phyloP scores from a whole-genome alignment of 2,329 filamentous ascomycete species.

The Exserohilum rostratum region DNA sequence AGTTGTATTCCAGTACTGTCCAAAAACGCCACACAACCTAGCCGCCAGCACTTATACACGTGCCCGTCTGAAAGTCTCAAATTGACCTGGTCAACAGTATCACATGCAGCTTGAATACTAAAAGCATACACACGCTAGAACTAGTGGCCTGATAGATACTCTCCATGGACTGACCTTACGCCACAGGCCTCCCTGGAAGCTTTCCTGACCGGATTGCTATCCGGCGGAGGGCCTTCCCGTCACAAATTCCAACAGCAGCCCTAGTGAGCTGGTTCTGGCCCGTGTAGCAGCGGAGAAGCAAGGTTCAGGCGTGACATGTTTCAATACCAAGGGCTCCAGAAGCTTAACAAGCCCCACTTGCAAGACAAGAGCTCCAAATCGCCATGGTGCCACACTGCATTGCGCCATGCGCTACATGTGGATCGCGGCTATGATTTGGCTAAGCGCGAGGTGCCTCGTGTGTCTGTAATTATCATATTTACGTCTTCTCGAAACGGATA shows the following conservation, averaged over 20 bases:
- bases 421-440: neutral
- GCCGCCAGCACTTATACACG: too few relatives aligned
- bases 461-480: neutral
- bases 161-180: neutral
- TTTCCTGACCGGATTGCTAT: neutral
- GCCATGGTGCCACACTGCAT: neutral
- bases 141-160: neutral
- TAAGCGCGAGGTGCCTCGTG: neutral
- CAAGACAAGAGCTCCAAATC: neutral
- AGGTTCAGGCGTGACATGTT: neutral
- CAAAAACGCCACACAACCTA: too few relatives aligned
- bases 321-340: neutral
- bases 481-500: neutral
- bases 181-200: neutral
- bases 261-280: neutral
- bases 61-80: too few relatives aligned
- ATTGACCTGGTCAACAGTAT: too few relatives aligned
- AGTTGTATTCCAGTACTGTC: too few relatives aligned
- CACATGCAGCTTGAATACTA: too few relatives aligned
- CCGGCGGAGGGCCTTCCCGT: neutral
- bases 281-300: neutral
- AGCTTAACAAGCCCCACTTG: slow-evolving; percentile 3
- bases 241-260: neutral
- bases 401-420: neutral
- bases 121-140: too few relatives aligned